Evolutionary conservation across 352 stramenopile genomes (phyloP), one percentile per base, ranked within the genome.

Genomic region (Phytophthora aleatoria): DNA sequence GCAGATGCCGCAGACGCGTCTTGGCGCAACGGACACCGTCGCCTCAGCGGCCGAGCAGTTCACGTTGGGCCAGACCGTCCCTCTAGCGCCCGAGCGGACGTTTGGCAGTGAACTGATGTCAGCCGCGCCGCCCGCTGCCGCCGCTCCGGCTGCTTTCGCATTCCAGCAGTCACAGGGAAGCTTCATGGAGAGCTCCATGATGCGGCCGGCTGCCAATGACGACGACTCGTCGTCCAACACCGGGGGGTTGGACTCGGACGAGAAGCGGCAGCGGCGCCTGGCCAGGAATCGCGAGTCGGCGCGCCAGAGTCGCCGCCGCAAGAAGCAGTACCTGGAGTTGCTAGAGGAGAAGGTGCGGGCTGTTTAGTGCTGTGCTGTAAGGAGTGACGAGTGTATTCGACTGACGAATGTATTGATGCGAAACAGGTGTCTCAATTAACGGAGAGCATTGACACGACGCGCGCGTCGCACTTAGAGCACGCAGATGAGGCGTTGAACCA

Each of bases 281-380:
- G 87, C 87, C 41, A 77, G 88, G 48, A 96, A 96, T 69, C 83
- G 88, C n/a, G 88, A 96, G 71, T 96, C 88, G 3, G 88, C 88
- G 5, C 85, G 88, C 35, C 88, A 96, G 68, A 96, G 88, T 61
- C 88, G 88, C 13, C 86, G 88, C 47, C 86, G 88, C 33, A 96
- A 96, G 80, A 96, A 96, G 52, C 88, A 96, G 66, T 96, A 96
- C 50, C 52, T 96, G 31, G 88, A 96, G 68, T 65, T 96, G 24
- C 64, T 96, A 6, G 88, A 96, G 71, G 88, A 95, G 50, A 96
- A 96, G 73, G 85, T 90, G 12, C 0, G 36, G 16, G 33, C 3
- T 26, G 20, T 28, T 44, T 31, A 12, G 13, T 24, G 16, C 7
- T 39, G 28, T 53, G 42, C 5, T 41, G 15, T 15, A n/a, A 38